Base-by-base conservation (phyloP, 768 basidiomycete species). In the Psilocybe cyanescens region DNA sequence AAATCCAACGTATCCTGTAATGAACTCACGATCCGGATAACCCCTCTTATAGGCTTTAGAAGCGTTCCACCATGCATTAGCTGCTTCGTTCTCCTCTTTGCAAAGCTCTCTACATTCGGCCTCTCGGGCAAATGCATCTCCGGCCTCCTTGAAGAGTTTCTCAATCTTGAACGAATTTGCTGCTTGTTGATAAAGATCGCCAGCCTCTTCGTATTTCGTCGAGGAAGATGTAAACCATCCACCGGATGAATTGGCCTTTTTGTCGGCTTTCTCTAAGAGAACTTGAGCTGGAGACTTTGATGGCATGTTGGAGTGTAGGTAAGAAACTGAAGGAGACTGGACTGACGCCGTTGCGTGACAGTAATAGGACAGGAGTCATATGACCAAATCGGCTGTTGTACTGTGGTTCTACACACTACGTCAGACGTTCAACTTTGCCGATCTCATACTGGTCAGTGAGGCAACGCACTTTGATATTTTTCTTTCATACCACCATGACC, bases 31-130 rank as follows among this genome's bases (percentile, higher is more conserved):
- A 67, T 94, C 91, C 33, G 83, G 95, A 73, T 83, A 87, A 28
- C 88, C 90, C 75, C 91, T 84, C 81, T 98, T 99, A 82, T 92
- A 99, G 9, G 91, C 88, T 78, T 99, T 99, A 35, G 94, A 89
- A 11, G 97, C 96, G 72, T 97, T 97, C 93, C 97, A 98, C 90
- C 91, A 99, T 8, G 96, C 96, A 72, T 96, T 97, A 19, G 95
- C 92, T n/a, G 97, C 96, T 67, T 99, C 97, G 66, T 95, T 95
- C 50, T 73, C 76, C 76, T 99, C 97, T 50, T 91, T 90, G 69
- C 87, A 90, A 62, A 89, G 87, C 76, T 96, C 89, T 67, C 95
- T 85, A 74, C 95, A 97, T 68, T 98, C 95, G 1, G 97, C 97
- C 71, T 99, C 97, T 65, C 91, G 86, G 45, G 94, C 86, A 71